phyloP scores from a whole-genome alignment of 202 grass and related monocot genomes.

The Cymbopogon flexuosus region DNA sequence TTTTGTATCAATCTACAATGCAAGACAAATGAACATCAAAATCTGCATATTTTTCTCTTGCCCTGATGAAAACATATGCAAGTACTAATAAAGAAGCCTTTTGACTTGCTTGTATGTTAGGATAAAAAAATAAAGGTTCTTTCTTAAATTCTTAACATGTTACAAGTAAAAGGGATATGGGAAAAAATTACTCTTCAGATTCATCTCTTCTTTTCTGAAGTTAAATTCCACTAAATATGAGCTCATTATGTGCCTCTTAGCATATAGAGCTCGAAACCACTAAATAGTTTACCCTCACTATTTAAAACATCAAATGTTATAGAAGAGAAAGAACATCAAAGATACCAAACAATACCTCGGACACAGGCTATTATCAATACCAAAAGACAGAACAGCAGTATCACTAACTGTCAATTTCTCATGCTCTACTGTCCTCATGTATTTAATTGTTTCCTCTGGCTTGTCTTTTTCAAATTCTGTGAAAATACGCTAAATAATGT shows the following conservation, averaged over 20 bases:
- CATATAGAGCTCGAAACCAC: not conserved
- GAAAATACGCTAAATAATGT: not conserved
- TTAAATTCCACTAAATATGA: not conserved
- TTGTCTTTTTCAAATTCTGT: not conserved
- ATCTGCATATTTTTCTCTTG: not conserved
- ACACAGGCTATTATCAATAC: not conserved
- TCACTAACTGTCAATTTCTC: not conserved
- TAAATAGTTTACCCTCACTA: not conserved
- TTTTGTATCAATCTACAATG: slow-evolving; percentile 59
- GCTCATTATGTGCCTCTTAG: not conserved
- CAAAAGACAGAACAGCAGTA: not conserved
- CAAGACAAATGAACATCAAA: slow-evolving; percentile 28
- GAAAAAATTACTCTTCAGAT: not conserved
- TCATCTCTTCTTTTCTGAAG: not conserved
- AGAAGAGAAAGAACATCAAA: not conserved
- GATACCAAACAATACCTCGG: not conserved
- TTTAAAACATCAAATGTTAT: not conserved
- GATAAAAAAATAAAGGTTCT: not conserved
- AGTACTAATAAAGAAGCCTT: not conserved
- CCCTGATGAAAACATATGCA: not conserved
- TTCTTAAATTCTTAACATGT: not conserved
- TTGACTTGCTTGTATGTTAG: not conserved
- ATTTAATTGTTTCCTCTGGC: not conserved
- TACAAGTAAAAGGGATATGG: not conserved
- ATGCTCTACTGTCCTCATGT: not conserved